These are phyloP conservation scores for Mrakia frigida DNA, from an alignment of 768 basidiomycete species.

Conservation along the genomic window DNA sequence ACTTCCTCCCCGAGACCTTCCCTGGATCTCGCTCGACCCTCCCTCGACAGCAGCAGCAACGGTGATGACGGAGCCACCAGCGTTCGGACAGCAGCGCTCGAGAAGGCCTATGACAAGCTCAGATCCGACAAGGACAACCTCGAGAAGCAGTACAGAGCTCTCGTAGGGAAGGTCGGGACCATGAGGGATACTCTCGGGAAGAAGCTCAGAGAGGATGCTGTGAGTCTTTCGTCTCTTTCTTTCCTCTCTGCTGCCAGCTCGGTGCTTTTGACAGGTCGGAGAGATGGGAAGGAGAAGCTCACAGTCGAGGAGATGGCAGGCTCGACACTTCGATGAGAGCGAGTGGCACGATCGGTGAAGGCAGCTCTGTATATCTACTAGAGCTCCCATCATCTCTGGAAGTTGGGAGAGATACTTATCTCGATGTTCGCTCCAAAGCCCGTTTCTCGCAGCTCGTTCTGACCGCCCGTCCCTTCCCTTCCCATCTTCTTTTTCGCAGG, in stretches of 20 bases:
- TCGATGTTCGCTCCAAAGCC: neutral
- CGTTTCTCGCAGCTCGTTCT: neutral
- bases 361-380: too few relatives aligned
- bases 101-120: constrained; percentile 68
- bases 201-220: constrained; percentile 93
- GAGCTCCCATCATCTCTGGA: too few relatives aligned
- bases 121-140: constrained; percentile 83
- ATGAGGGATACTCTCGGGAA: constrained; percentile 92
- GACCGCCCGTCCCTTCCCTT: neutral
- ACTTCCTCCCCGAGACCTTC: constrained; percentile 17
- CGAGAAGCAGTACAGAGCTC: constrained; percentile 73
- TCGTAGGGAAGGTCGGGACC: constrained; percentile 80
- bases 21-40: constrained; percentile 18
- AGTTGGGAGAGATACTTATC: too few relatives aligned
- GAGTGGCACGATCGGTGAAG: too few relatives aligned
- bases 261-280: neutral
- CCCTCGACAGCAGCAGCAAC: neutral
- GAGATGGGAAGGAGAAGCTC: neutral
- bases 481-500: constrained; percentile 55
- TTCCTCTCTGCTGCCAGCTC: constrained; percentile 28
- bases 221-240: constrained; percentile 47
- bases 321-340: too few relatives aligned
- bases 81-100: constrained; percentile 58
- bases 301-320: too few relatives aligned
- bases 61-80: constrained; percentile 38